Base-by-base conservation (phyloP, 257 asterid genomes). In the Nicotiana paniculata region DNA sequence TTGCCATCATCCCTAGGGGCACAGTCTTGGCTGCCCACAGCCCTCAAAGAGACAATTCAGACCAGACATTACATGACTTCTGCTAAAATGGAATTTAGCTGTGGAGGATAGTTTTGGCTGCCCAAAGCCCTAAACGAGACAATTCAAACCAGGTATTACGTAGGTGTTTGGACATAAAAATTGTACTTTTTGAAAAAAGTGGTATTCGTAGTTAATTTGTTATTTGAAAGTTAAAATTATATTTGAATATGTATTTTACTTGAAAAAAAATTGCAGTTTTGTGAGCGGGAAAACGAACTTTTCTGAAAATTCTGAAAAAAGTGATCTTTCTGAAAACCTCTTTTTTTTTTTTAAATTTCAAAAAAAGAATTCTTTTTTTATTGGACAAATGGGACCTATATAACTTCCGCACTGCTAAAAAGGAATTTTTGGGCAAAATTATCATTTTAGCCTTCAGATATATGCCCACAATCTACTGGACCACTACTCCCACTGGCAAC, bases 281-380 rank as follows among this genome's bases (percentile, higher is more conserved):
- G 0, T 37, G 9, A 37, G 9, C 0, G 1, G 1, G 2, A 37
- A 37, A 37, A 37, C 0, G 24, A 6, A 5, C 0, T 37, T 37
- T 37, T 37, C 43, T 37, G 8, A 37, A 37, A 37, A 5, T 0
- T 39, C 24, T 6, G 1, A 0, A 7, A 39, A 39, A 39, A 39
- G 2, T 7, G 48, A 1, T 7, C 2, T 39, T 43, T 43, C 8
- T 8, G 11, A 1, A 43, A 43, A 8, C 0, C 11, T 43, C 3
- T 1, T 39, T 39, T 39, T 8, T 39, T 39, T 28, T 28, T 28
- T 28, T 28, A 1, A 28, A 28, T 30, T 30, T 1, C 2, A 1
- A 0, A 8, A 43, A 43, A 43, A 43, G 9, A 8, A 6, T 1
- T 6, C 1, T 0, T 6, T 6, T 0, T 6, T 43, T 43, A 2